Base-by-base conservation (phyloP, 768 basidiomycete species). In the Melanogaster broomeanus region DNA sequence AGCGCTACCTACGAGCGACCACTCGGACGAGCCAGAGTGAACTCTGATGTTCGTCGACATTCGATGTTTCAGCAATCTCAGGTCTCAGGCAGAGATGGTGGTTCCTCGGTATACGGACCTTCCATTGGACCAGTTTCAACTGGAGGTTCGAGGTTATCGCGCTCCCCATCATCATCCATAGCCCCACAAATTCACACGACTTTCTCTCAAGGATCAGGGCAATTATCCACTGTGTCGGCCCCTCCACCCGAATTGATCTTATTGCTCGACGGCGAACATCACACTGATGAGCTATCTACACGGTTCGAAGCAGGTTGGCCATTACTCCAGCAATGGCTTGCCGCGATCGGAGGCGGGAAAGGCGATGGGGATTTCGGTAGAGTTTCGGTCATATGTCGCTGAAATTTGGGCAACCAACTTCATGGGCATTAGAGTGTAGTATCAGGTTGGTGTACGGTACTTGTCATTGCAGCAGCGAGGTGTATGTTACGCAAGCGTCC, bases 251-350 rank as follows among this genome's bases (percentile, higher is more conserved):
- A 82, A 12, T 59, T 94, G 22, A 60, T 77, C 24, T 55, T 74
- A 3, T 66, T 91, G 52, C 75, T 98, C 12, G 87, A 98, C 61
- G 97, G 96, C 9, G 88, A 86, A 49, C 94, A 93, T 66, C 88
- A 94, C 67, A 87, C 91, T 2, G 96, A 98, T 63, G 95, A 98
- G 71, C 71, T 98, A 39, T 87, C 88, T 41, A 84, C 89, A 22
- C 79, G 67, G 54, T 96, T 95, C 60, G 85, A 90, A 56, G 84
- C 86, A 28, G 86, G 88, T 0, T 95, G 93, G 94, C 84, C 84
- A 11, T 71, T 86, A 42, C 72, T 98, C 47, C 85, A 90, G 66
- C 78, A 77, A 50, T 92, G 87, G 88, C 67, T 91, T 40, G 69
- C 74, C 4, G 66, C 73, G 10, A 77, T 81, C 39, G 89, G 89